Evolutionary conservation across 108 stramenopile genomes (phyloP), one percentile per base, ranked within the genome.

Genomic region (Nitzschia sp.): DNA sequence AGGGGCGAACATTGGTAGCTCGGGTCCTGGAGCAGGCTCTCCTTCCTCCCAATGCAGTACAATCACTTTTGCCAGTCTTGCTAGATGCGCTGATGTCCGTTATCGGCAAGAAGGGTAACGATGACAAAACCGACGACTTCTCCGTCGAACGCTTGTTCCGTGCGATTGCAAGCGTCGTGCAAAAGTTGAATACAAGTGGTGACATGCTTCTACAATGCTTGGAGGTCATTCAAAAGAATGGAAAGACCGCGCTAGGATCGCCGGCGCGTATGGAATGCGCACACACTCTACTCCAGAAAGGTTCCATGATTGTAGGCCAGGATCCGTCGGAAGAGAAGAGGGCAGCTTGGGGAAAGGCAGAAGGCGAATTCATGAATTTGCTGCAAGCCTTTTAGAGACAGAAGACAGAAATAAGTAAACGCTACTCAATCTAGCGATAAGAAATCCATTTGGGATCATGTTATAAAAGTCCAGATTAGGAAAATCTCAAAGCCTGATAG

Each of bases 21-120:
- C 81, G 93, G 9, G 78, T 81, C 8, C 74, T 94, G 55, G 90
- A 94, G 54, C 83, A 85, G 27, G 89, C 90, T 1, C 72, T 94
- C 19, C 38, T 94, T 21, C 93, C 93, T 13, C 88, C 89, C 31
- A 74, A 66, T 27, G 85, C 87, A 31, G 90, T 87, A 1, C 85
- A 83, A 42, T 74, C 76, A 35, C 38, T 91, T 19, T 67, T 94
- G 47, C 90, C 93, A 49, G 45, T 29, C 17, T 62, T 84, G 15
- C 63, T 90, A 42, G 60, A 71, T 19, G 72, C 85, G 38, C 54
- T 85, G 29, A 42, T 71, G 6, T 1, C 58, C 21, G 23, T 34
- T 0, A 23, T 8, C 2, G 32, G 38, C n/a, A 68, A 63, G 29
- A 54, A 72, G 55, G 64, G 48, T 15, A 48, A 24, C 25, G 56